Conservation (phyloP, 441 rosid genomes). For the Corymbia calophylla region DNA sequence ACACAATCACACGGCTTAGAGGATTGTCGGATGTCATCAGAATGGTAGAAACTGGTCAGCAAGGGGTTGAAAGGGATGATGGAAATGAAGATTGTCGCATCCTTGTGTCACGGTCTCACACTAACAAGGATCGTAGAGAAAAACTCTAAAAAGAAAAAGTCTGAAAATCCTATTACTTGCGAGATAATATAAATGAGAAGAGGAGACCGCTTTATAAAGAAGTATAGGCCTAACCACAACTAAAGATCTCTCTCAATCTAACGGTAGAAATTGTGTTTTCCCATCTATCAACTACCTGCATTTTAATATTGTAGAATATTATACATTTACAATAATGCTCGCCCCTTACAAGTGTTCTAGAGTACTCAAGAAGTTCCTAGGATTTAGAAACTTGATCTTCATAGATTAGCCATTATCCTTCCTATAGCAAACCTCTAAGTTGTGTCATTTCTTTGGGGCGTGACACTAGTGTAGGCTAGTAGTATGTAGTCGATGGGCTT, state of each 20-base stretch:
- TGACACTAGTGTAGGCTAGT: neutral
- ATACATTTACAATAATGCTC: neutral
- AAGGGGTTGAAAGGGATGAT: no score
- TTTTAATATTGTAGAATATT: no score
- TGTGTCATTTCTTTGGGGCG: neutral
- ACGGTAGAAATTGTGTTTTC: fast-evolving
- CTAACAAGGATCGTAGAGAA: no score
- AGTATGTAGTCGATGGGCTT: neutral
- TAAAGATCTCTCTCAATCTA: neutral
- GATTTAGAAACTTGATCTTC: neutral
- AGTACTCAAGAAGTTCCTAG: neutral
- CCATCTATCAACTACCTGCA: no score
- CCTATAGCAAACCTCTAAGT: neutral
- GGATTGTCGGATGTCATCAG: no score
- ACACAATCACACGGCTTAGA: no score
- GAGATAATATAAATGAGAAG: neutral
- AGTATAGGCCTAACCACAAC: neutral
- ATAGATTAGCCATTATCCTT: neutral
- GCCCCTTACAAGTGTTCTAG: neutral
- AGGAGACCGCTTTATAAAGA: neutral
- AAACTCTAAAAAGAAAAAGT: no score
- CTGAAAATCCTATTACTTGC: no score
- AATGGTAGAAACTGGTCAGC: no score
- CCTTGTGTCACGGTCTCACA: neutral
- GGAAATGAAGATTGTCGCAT: neutral